Base-by-base conservation (phyloP, 2,329 filamentous ascomycete genomes). In the Colletotrichum lini region DNA sequence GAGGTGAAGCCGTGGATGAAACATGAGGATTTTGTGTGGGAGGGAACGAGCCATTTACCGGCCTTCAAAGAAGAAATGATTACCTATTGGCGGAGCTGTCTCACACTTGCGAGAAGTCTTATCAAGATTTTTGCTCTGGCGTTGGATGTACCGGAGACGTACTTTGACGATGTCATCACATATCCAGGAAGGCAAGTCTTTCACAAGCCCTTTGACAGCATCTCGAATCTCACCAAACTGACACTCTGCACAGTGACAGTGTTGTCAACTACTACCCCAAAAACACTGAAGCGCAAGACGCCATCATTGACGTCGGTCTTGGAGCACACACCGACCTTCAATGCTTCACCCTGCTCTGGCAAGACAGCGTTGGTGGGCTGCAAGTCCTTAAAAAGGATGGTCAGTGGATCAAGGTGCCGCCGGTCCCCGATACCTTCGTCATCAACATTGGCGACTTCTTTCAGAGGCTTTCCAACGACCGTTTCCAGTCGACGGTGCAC, bases 241-340 rank as follows among this genome's bases (percentile, higher is more conserved):
- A 62, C 52, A 21, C 18, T 23, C 38, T 23, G 1, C 52, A 16
- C 42, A 75, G 73, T 23, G 73, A 74, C 44, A 61, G 65, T 72
- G 82, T 84, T 0, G 84, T 83, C 73, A 82, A 85, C 58, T 86
- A 82, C 72, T 87, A 86, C 64, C 84, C 84, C 0, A 77, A 78
- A 5, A 81, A 80, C 23, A 80, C 81, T 0, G 77, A 76, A 4
- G 74, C 77, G 6, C 73, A 80, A 21, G 77, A 74, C 16, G 71
- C 74, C 13, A 73, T 56, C 4, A 70, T 74, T 0, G 81, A 82
- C n/a, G 80, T 84, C 8, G 84, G 84, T 0, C 78, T 87, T 3
- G 85, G 85, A 13, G 82, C 82, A 1, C 85, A 87, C 72, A 85
- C 83, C 0, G 83, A 87, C 72, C 79, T 87, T 21, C 83, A 86